Percentiles rank a stretch among this genome's conserved stretches.
phyloP scores from a whole-genome alignment of 345 rosid genomes.

The Aurinia saxatilis region DNA sequence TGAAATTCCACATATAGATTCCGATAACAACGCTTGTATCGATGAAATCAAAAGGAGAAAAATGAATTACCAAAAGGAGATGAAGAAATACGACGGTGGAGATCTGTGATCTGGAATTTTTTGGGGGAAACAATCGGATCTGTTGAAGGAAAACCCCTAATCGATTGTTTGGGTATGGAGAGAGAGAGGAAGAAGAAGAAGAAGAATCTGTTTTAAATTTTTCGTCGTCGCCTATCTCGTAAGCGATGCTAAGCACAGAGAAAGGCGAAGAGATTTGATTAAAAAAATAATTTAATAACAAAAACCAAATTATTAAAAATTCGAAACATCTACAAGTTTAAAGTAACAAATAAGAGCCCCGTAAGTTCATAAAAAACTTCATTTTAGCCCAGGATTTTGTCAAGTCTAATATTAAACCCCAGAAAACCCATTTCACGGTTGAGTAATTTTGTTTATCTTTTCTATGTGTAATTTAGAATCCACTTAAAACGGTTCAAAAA shows the following conservation, averaged over 20 bases:
- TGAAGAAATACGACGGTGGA: neutral
- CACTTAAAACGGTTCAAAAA: too few relatives aligned
- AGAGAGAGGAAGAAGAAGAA: neutral
- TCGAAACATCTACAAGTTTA: neutral
- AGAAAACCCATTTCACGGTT: too few relatives aligned
- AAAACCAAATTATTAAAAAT: slow-evolving; percentile 7
- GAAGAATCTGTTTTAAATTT: slow-evolving; percentile 18
- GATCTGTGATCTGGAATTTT: slow-evolving; percentile 29
- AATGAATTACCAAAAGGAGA: slow-evolving; percentile 19
- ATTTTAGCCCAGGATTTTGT: neutral
- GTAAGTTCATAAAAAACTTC: neutral
- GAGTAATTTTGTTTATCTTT: too few relatives aligned
- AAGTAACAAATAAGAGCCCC: neutral
- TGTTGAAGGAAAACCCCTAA: slow-evolving; percentile 20
- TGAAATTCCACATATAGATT: slow-evolving; percentile 6
- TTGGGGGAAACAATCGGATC: slow-evolving; percentile 21
- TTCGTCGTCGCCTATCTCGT: neutral
- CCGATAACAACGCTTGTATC: slow-evolving; percentile 1
- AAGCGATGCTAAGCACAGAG: slow-evolving; percentile 18
- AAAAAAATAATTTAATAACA: neutral
- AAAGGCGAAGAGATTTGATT: slow-evolving; percentile 13
- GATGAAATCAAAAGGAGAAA: slow-evolving; percentile 7
- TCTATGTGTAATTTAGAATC: too few relatives aligned
- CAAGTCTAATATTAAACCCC: neutral
- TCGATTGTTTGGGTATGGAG: slow-evolving; percentile 5